Evolutionary conservation across 192 early-diverging fungal species (phyloP).

Genomic region (Helicostylum pulchrum): DNA sequence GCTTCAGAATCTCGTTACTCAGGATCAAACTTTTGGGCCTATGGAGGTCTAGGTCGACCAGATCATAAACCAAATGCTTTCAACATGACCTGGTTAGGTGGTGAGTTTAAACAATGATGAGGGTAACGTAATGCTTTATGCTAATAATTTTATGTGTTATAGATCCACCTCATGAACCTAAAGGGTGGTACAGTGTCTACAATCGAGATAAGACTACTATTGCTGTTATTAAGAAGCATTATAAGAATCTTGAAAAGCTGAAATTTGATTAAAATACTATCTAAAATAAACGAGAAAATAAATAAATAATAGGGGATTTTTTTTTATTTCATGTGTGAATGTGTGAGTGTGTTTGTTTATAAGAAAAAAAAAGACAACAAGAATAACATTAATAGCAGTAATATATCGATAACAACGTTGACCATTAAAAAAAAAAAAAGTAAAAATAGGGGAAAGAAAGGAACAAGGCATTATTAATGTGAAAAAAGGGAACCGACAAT

Average conservation of each 20-base stretch:
- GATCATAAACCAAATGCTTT: slow-evolving; percentile 28
- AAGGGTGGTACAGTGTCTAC: slow-evolving; percentile 65
- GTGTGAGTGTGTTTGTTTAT: too few relatives aligned
- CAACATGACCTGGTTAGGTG: slow-evolving; percentile 49
- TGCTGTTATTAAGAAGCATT: slow-evolving; percentile 17
- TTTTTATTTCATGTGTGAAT: too few relatives aligned
- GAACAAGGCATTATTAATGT: too few relatives aligned
- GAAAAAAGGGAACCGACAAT: slow-evolving; percentile 3
- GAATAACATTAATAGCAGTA: too few relatives aligned
- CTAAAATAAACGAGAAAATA: too few relatives aligned
- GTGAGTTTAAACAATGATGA: slow-evolving; percentile 4
- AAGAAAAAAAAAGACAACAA: too few relatives aligned
- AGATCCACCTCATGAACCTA: slow-evolving; percentile 38
- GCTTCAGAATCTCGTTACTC: slow-evolving; percentile 29
- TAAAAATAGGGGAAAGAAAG: too few relatives aligned
- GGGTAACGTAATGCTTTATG: neutral
- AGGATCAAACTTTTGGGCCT: slow-evolving; percentile 68
- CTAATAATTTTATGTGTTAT: neutral
- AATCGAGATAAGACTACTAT: slow-evolving; percentile 43
- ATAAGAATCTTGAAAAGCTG: neutral
- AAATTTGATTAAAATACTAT: too few relatives aligned
- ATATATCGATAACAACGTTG: too few relatives aligned
- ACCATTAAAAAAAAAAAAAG: too few relatives aligned
- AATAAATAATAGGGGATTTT: too few relatives aligned
- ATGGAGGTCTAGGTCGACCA: slow-evolving; percentile 49